A percentile compares a stretch with the other conserved stretches of the same genome.
phyloP scores from a whole-genome alignment of 495 filamentous ascomycete genomes.

The Talaromyces wortmannii region DNA sequence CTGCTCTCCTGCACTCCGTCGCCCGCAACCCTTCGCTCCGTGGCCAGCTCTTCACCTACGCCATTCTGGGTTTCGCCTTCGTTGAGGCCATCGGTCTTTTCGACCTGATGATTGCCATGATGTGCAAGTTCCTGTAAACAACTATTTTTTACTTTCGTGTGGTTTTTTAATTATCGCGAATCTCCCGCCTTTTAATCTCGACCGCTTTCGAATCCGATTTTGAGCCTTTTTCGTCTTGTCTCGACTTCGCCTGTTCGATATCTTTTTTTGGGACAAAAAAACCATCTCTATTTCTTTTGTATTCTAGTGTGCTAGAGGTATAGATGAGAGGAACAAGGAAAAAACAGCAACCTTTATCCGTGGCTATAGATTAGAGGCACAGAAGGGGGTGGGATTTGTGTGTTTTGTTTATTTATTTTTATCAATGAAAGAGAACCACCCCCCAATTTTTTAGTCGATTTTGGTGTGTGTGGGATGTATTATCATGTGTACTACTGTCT shows the following conservation, averaged over 20 bases:
- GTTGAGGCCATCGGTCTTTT: constrained; percentile 91
- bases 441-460: constrained; percentile 1
- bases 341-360: not conserved
- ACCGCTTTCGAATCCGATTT: not conserved
- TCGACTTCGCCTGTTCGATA: not conserved
- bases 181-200: not conserved
- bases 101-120: constrained; percentile 89
- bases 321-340: not conserved
- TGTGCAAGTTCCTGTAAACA: constrained; percentile 61
- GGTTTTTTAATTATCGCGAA: not conserved
- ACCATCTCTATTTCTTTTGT: not conserved
- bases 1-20: constrained; percentile 71
- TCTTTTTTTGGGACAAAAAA: not conserved
- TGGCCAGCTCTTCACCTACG: constrained; percentile 87
- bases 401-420: not conserved
- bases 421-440: not conserved
- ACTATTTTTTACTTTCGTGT: not conserved
- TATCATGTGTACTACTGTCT: constrained; percentile 5
- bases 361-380: not conserved
- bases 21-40: constrained; percentile 87
- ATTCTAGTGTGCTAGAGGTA: constrained; percentile 1
- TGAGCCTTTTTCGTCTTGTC: not conserved
- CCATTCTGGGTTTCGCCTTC: constrained; percentile 91
- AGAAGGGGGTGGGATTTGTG: not conserved
- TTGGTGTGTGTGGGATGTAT: constrained; percentile 3